These are phyloP conservation scores for Graphilbum sp. DNA, from an alignment of 2,329 filamentous ascomycete species.

Conservation along the genomic window DNA sequence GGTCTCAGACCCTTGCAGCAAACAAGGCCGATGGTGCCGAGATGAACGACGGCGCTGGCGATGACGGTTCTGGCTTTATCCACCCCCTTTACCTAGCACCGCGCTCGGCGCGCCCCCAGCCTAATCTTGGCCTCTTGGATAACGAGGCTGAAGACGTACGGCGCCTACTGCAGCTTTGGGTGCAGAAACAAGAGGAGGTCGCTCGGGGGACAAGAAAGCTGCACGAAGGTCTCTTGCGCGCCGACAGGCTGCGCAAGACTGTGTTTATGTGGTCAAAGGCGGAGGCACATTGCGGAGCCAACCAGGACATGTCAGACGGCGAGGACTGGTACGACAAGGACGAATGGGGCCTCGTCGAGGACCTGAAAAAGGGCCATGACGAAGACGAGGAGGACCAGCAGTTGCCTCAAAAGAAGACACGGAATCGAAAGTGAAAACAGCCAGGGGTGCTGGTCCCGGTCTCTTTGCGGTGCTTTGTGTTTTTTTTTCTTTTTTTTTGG, in stretches of 20 bases:
- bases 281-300: slow-evolving; percentile 51
- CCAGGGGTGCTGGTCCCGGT: too few species aligned
- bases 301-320: slow-evolving; percentile 66
- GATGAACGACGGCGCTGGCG: background rate
- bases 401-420: slow-evolving; percentile 43
- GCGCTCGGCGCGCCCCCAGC: slow-evolving; percentile 42
- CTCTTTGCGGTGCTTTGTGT: too few species aligned
- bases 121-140: slow-evolving; percentile 55
- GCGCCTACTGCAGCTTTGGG: slow-evolving; percentile 55
- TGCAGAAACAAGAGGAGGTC: slow-evolving; percentile 77
- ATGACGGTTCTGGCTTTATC: slow-evolving; percentile 34
- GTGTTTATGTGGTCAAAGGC: slow-evolving; percentile 65
- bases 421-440: slow-evolving; percentile 28
- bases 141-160: slow-evolving; percentile 65
- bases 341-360: slow-evolving; percentile 59
- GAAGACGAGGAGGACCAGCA: slow-evolving; percentile 62
- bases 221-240: slow-evolving; percentile 54
- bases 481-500: too few species aligned
- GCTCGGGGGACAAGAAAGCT: slow-evolving; percentile 53
- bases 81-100: slow-evolving; percentile 63
- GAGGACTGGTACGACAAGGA: slow-evolving; percentile 82
- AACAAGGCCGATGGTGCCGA: too few species aligned
- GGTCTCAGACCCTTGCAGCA: background rate
- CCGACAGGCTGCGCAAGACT: slow-evolving; percentile 53
- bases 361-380: slow-evolving; percentile 66